phyloP scores from a whole-genome alignment of 176 grass and related monocot species.

The Alopecurus myosuroides region DNA sequence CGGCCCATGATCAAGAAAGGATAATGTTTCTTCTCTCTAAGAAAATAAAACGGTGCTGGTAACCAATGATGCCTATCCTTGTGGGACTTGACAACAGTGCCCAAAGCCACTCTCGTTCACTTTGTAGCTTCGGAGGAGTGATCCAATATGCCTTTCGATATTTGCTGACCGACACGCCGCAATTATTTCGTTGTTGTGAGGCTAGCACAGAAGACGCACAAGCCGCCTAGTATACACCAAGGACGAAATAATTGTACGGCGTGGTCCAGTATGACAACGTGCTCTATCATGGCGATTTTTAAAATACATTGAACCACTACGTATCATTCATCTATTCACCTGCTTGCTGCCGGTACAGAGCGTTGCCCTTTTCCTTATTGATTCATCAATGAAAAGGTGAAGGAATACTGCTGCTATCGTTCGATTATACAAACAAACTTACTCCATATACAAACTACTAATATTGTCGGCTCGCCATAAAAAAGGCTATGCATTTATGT shows the following conservation, averaged over 20 bases:
- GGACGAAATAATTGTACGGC: background rate
- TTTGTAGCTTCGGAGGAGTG: background rate
- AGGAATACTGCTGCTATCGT: background rate
- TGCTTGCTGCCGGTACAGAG: too few species aligned
- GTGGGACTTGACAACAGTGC: background rate
- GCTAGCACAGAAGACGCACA: background rate
- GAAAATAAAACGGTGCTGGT: background rate
- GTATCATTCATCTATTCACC: too few species aligned
- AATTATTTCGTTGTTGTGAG: background rate
- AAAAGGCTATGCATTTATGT: too few species aligned
- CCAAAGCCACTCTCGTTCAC: background rate
- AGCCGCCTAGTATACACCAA: too few species aligned
- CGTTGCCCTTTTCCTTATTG: too few species aligned
- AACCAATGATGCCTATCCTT: background rate
- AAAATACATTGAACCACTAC: background rate
- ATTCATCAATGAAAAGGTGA: too few species aligned
- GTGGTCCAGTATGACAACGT: background rate
- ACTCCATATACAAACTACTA: too few species aligned
- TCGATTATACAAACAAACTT: too few species aligned
- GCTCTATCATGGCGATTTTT: background rate
- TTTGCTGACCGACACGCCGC: background rate
- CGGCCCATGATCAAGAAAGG: too few species aligned
- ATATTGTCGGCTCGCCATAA: too few species aligned
- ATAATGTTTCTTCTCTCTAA: background rate
- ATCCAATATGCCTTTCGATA: background rate